phyloP scores from a whole-genome alignment of 73 alveolate genomes.

The Breviolum minutum region DNA sequence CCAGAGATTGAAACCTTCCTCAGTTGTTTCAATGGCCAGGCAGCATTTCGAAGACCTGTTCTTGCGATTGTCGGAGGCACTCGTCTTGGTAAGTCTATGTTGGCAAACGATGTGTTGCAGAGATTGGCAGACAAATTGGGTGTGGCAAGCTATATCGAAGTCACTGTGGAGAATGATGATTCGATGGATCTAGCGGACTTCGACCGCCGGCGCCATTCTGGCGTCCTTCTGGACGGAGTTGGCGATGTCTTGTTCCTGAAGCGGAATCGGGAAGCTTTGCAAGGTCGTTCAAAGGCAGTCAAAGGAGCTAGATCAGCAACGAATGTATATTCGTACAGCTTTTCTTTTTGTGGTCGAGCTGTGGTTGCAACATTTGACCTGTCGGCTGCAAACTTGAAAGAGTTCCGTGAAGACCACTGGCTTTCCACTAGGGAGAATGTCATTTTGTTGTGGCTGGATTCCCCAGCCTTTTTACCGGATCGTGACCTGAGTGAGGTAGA shows the following conservation, averaged over 20 bases:
- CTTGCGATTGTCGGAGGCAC: constrained; percentile 64
- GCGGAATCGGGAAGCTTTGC: constrained; percentile 23
- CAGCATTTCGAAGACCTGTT: constrained; percentile 1
- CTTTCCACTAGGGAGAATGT: not conserved
- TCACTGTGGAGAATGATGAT: constrained; percentile 10
- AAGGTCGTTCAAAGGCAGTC: constrained; percentile 6
- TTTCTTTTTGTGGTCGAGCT: constrained; percentile 31
- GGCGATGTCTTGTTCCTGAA: not conserved
- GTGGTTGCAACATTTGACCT: constrained; percentile 15
- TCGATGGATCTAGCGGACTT: constrained; percentile 1
- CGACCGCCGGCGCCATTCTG: not conserved
- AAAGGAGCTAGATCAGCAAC: constrained; percentile 44
- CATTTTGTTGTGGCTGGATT: not conserved
- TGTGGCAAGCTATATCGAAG: not conserved
- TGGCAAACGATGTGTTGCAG: not conserved
- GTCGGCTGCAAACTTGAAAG: constrained; percentile 4
- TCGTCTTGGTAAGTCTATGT: constrained; percentile 16
- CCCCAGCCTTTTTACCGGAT: not conserved
- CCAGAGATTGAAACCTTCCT: not conserved
- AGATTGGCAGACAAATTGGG: not conserved
- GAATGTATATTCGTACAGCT: not conserved
- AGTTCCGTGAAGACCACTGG: not conserved
- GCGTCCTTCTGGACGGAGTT: constrained; percentile 7
- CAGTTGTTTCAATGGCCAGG: not conserved
- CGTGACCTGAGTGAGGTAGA: not conserved